Percentiles rank a stretch among this genome's conserved stretches.
Conservation (phyloP, 1,139 yeast genomes). For the Kodamaea alishanica region DNA sequence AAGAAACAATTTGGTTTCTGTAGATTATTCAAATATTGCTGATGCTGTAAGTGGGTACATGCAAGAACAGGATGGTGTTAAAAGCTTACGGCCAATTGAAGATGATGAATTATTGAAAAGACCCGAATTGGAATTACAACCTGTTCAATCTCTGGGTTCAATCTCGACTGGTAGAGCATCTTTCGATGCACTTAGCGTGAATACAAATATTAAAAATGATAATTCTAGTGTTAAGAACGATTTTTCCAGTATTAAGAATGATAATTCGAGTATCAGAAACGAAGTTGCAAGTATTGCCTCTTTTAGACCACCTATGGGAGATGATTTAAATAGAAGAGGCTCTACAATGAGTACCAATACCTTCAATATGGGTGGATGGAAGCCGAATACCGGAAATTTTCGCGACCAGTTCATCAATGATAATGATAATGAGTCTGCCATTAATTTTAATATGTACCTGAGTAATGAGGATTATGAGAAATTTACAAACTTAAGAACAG, state of each 20-base stretch:
- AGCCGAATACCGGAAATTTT: conserved; percentile 47
- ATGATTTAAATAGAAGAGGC: conserved; percentile 22
- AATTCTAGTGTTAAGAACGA: conserved; percentile 2
- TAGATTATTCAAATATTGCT: conserved; percentile 26
- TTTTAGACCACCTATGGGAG: background rate
- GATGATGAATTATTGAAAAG: conserved; percentile 1
- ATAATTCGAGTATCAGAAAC: background rate
- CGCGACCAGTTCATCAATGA: conserved; percentile 51
- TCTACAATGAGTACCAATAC: conserved; percentile 40
- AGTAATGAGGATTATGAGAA: conserved; percentile 28
- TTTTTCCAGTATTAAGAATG: conserved; percentile 7
- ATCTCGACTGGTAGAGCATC: conserved; percentile 9
- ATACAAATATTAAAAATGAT: conserved; percentile 1
- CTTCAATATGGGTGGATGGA: conserved; percentile 50
- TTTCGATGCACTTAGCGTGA: conserved; percentile 2
- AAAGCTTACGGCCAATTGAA: background rate
- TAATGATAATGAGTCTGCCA: conserved; percentile 40
- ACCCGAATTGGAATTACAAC: conserved; percentile 4
- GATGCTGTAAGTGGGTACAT: conserved; percentile 26
- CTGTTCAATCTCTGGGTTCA: conserved; percentile 6
- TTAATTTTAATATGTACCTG: conserved; percentile 30
- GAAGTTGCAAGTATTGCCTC: conserved; percentile 24
- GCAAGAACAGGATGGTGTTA: conserved; percentile 5
- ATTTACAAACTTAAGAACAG: conserved; percentile 33
- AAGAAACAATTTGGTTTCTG: conserved; percentile 22